Conservation (phyloP, 1,284 basidiomycete genomes). For the Salmacisia buchloeana region DNA sequence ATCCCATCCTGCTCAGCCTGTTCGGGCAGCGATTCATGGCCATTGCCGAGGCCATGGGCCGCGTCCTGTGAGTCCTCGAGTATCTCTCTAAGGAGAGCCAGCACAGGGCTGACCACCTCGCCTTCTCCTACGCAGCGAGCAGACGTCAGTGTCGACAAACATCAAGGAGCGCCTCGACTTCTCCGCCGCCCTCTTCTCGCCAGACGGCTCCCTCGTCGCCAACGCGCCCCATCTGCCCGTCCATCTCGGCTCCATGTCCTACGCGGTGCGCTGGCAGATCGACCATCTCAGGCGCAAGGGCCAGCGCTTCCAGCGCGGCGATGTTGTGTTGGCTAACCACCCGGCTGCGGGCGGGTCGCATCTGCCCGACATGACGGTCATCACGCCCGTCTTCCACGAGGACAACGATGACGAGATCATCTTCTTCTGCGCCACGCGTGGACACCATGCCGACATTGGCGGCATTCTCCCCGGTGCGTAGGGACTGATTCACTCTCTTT, state of each 20-base stretch:
- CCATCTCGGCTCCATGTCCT: constrained; percentile 57
- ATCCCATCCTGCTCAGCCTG: constrained; percentile 79
- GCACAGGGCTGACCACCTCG: neutral
- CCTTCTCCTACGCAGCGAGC: constrained; percentile 41
- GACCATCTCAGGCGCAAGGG: constrained; percentile 58
- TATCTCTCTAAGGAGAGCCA: constrained; percentile 39
- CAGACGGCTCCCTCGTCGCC: constrained; percentile 81
- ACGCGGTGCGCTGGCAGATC: constrained; percentile 85
- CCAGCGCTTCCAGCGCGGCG: constrained; percentile 62
- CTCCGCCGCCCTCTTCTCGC: constrained; percentile 79
- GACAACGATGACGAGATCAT: constrained; percentile 62
- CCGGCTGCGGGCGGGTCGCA: constrained; percentile 72
- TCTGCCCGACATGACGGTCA: constrained; percentile 72
- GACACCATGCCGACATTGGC: constrained; percentile 62
- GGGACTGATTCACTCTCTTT: neutral
- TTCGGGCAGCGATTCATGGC: constrained; percentile 90
- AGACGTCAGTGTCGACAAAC: constrained; percentile 83
- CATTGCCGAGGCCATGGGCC: constrained; percentile 86
- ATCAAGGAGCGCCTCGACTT: constrained; percentile 85
- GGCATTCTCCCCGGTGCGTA: constrained; percentile 65
- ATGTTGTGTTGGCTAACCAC: constrained; percentile 85
- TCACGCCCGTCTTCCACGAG: constrained; percentile 76
- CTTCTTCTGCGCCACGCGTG: constrained; percentile 85
- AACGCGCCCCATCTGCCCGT: constrained; percentile 77
- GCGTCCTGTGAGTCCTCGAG: constrained; percentile 59